phyloP scores from a whole-genome alignment of 2,329 filamentous ascomycete species.

The Aspergillus brunneoviolaceus region DNA sequence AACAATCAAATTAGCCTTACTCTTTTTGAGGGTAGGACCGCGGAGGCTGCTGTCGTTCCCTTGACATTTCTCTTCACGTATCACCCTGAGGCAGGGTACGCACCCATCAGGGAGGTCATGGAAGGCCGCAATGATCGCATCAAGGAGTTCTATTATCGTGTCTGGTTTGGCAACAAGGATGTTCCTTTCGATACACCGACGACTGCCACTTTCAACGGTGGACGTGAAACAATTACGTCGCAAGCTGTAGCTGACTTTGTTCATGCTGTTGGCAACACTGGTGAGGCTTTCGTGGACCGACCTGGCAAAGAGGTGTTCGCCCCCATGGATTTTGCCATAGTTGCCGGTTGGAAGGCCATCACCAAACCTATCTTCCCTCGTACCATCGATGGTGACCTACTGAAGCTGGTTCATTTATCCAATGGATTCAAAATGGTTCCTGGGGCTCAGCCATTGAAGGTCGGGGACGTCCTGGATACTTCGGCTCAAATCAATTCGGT shows the following conservation, averaged over 20 bases:
- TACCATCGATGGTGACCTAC: constrained; percentile 89
- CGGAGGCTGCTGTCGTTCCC: constrained; percentile 75
- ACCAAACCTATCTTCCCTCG: constrained; percentile 99
- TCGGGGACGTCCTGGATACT: constrained; percentile 87
- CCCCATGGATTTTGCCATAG: constrained; percentile 98
- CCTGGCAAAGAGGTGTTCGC: constrained; percentile 92
- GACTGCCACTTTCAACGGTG: constrained; percentile 86
- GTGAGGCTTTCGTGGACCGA: constrained; percentile 93
- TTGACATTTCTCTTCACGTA: constrained; percentile 88
- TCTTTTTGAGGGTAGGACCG: constrained; percentile 90
- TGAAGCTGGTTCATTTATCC: constrained; percentile 94
- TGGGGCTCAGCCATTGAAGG: constrained; percentile 90
- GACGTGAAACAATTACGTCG: constrained; percentile 78
- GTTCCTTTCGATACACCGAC: constrained; percentile 82
- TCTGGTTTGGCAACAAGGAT: constrained; percentile 89
- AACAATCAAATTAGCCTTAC: constrained; percentile 82
- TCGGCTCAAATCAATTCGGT: constrained; percentile 96
- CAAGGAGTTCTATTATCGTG: constrained; percentile 98
- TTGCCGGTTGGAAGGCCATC: constrained; percentile 98
- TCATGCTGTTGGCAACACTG: constrained; percentile 97
- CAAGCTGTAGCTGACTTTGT: constrained; percentile 98
- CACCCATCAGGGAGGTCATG: constrained; percentile 98
- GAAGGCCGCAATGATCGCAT: constrained; percentile 92
- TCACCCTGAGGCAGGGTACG: constrained; percentile 91
- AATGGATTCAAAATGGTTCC: constrained; percentile 99